A percentile compares a stretch with the other conserved stretches of the same genome.
Conservation (phyloP, 352 stramenopile species). For the Phytopythium sindhum region DNA sequence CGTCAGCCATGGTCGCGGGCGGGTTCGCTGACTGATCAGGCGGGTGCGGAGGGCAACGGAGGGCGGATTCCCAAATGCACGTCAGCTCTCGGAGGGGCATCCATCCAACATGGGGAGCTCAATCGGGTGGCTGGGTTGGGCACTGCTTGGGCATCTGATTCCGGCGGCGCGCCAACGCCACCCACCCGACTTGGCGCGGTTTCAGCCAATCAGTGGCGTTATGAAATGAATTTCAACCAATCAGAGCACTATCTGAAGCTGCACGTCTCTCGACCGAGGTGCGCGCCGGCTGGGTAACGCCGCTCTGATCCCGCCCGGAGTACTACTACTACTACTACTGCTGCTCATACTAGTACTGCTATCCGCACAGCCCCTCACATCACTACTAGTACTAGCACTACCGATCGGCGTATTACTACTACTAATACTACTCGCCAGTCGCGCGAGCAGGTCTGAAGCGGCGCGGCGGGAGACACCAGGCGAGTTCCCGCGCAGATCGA, state of each 20-base stretch:
- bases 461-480: constrained; percentile 31
- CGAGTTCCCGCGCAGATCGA: constrained; percentile 47
- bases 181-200: neutral
- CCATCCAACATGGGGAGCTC: neutral
- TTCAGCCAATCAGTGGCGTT: constrained; percentile 26
- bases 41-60: constrained; percentile 8
- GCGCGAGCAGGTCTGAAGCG: constrained; percentile 15
- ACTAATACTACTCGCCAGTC: neutral
- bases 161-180: constrained; percentile 4
- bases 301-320: too few relatives aligned
- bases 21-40: too few relatives aligned
- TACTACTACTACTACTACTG: too few relatives aligned
- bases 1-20: constrained; percentile 48
- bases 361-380: too few relatives aligned
- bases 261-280: too few relatives aligned
- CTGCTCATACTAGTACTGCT: too few relatives aligned
- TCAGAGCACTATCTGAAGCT: constrained; percentile 4
- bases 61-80: neutral
- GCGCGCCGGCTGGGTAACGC: too few relatives aligned
- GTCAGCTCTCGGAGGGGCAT: neutral
- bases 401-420: too few relatives aligned
- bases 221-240: constrained; percentile 17
- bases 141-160: constrained; percentile 27
- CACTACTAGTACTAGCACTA: too few relatives aligned
- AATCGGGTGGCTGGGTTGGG: constrained; percentile 8